Evolutionary conservation across 371 early-diverging fungal species (phyloP).

Genomic region (Massospora cicadina): DNA sequence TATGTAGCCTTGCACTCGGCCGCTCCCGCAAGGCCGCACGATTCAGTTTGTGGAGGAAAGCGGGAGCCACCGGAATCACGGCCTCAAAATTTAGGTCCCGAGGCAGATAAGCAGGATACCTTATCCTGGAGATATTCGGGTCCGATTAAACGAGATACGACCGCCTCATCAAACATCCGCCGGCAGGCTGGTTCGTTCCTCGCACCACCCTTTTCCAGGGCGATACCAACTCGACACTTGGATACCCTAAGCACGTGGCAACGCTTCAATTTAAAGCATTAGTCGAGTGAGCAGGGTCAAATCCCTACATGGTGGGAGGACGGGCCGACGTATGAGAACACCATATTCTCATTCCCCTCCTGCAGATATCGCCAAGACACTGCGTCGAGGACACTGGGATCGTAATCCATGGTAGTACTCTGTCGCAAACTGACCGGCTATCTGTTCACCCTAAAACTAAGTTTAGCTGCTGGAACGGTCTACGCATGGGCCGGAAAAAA

Average conservation of each 20-base stretch:
- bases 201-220: neutral
- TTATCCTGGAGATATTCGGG: neutral
- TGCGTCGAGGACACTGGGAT: neutral
- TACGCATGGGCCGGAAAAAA: too few species aligned
- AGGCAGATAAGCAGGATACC: neutral
- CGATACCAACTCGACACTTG: neutral
- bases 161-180: neutral
- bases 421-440: too few species aligned
- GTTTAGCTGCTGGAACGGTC: too few species aligned
- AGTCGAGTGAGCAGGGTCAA: neutral
- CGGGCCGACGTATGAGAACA: neutral
- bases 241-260: neutral
- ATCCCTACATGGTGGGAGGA: neutral
- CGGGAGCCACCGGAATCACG: neutral
- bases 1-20: neutral
- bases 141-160: neutral
- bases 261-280: neutral
- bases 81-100: neutral
- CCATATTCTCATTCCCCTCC: slow-evolving; percentile 4
- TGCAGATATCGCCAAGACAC: neutral
- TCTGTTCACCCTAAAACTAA: too few species aligned
- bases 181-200: neutral
- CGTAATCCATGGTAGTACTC: too few species aligned
- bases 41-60: neutral
- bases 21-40: neutral